A percentile compares a stretch with the other conserved stretches of the same genome.
Conservation (phyloP, 257 asterid species). For the Orobanche coerulescens region DNA sequence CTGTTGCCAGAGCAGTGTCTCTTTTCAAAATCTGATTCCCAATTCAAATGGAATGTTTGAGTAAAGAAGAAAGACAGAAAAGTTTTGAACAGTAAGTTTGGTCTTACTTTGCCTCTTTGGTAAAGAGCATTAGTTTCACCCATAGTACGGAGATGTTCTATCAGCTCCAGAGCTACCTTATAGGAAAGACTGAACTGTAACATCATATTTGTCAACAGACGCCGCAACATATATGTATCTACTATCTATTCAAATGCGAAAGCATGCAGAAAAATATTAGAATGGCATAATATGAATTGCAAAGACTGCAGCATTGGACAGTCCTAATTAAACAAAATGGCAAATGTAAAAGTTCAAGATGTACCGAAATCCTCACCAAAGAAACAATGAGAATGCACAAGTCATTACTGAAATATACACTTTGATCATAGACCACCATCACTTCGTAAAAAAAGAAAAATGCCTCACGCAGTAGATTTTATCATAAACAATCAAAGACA, state of each 20-base stretch:
- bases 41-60: conserved; percentile 6
- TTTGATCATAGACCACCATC: no score
- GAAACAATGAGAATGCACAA: no score
- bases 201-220: conserved; percentile 9
- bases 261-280: not conserved
- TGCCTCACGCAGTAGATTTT: conserved; percentile 2
- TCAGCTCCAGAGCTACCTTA: conserved; percentile 80
- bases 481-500: conserved; percentile 17
- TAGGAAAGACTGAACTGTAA: conserved; percentile 16
- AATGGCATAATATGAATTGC: not conserved
- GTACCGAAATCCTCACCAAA: no score
- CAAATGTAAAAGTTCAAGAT: no score
- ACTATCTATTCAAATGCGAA: not conserved
- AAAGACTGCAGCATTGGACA: not conserved
- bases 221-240: not conserved
- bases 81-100: conserved; percentile 1
- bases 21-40: conserved; percentile 61
- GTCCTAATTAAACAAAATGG: no score
- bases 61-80: not conserved
- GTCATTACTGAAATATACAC: no score
- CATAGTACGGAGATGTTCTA: conserved; percentile 95
- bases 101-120: conserved; percentile 60
- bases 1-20: conserved; percentile 89
- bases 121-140: conserved; percentile 90
- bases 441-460: not conserved